A percentile compares a stretch with the other conserved stretches of the same genome.
These are phyloP conservation scores for Clavulina sp. DNA, from an alignment of 768 basidiomycete genomes.

Conservation along the genomic window DNA sequence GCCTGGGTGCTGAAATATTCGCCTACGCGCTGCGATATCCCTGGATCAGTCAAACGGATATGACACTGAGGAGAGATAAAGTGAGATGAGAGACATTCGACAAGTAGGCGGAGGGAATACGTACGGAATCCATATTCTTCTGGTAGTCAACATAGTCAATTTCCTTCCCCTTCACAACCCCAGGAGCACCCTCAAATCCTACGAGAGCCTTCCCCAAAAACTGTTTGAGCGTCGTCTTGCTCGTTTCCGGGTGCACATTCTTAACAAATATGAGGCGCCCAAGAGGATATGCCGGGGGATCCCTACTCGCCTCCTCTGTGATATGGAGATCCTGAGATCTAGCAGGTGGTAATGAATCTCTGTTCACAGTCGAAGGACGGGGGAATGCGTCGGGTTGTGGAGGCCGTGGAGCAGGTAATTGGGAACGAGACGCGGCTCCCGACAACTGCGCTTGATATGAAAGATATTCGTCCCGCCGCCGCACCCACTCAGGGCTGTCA, in stretches of 20 bases:
- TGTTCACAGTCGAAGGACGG: neutral
- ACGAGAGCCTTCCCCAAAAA: slow-evolving; percentile 33
- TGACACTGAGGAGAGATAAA: slow-evolving; percentile 36
- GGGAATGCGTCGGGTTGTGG: neutral
- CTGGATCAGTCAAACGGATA: slow-evolving; percentile 42
- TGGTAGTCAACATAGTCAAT: slow-evolving; percentile 69
- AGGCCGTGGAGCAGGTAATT: neutral
- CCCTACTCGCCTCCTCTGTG: neutral
- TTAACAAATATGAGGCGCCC: slow-evolving; percentile 55
- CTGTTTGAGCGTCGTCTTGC: slow-evolving; percentile 58
- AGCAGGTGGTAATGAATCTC: neutral
- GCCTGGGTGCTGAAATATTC: slow-evolving; percentile 25
- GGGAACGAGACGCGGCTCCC: neutral
- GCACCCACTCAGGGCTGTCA: slow-evolving; percentile 45
- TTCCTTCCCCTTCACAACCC: slow-evolving; percentile 15
- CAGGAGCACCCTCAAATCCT: slow-evolving; percentile 2
- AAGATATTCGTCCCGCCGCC: slow-evolving; percentile 50
- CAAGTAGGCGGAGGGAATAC: slow-evolving; percentile 14
- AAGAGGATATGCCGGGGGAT: slow-evolving; percentile 28
- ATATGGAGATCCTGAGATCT: neutral
- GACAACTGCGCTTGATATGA: slow-evolving; percentile 33
- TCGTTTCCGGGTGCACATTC: slow-evolving; percentile 55
- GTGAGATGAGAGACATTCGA: neutral
- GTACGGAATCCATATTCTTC: slow-evolving; percentile 58
- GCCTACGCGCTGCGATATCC: slow-evolving; percentile 29